These are phyloP conservation scores for Coemansia sp. DNA, from an alignment of 192 early-diverging fungal genomes.

Conservation along the genomic window DNA sequence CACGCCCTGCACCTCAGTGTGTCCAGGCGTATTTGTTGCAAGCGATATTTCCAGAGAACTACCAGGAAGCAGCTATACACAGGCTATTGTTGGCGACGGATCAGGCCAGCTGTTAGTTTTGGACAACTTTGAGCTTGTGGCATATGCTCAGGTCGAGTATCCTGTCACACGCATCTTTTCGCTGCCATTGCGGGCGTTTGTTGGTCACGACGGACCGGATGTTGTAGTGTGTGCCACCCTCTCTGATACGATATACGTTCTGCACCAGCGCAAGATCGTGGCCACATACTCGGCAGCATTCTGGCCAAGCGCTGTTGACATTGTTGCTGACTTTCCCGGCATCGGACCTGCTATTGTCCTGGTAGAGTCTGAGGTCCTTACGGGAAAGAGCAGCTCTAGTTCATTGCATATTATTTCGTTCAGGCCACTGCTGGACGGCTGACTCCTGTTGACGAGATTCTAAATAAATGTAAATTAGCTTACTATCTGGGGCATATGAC, in stretches of 20 bases:
- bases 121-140: conserved; percentile 30
- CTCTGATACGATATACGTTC: conserved; percentile 36
- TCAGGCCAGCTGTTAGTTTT: conserved; percentile 26
- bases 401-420: background rate
- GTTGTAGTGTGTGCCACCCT: conserved; percentile 38
- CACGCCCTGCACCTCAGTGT: conserved; percentile 21
- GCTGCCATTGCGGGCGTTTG: conserved; percentile 21
- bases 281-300: conserved; percentile 24
- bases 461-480: background rate
- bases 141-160: conserved; percentile 29
- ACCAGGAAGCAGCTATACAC: background rate
- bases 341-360: conserved; percentile 19
- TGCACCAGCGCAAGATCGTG: conserved; percentile 20
- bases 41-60: background rate
- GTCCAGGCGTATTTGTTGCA: conserved; percentile 24
- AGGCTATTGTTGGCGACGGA: conserved; percentile 42
- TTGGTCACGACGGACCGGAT: conserved; percentile 16
- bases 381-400: background rate
- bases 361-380: conserved; percentile 5
- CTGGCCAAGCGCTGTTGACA: conserved; percentile 31
- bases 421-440: background rate
- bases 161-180: conserved; percentile 25
- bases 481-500: no score
- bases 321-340: conserved; percentile 1
- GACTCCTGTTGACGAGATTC: no score